Percentiles rank a stretch among this genome's conserved stretches.
Evolutionary conservation across 2,329 filamentous ascomycete species (phyloP).

Genomic region (Colletotrichum sublineola): DNA sequence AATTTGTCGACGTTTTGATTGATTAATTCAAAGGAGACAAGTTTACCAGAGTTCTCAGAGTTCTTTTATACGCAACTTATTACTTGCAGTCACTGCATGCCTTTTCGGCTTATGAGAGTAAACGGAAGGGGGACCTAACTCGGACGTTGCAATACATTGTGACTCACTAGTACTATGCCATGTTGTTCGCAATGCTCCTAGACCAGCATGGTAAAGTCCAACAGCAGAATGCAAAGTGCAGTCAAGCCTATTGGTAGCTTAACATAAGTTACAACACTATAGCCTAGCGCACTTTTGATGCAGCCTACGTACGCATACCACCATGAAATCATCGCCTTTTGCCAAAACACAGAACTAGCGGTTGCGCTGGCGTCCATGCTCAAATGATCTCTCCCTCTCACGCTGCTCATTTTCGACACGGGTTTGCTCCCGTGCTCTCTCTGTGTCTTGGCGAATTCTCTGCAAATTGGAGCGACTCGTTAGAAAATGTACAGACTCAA

Average conservation of each 20-base stretch:
- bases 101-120: not conserved
- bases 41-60: fast-evolving
- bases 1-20: not conserved
- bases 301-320: too few species aligned
- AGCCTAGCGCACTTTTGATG: not conserved
- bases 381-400: not conserved
- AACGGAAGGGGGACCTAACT: not conserved
- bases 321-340: not conserved
- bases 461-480: not conserved
- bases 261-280: too few species aligned
- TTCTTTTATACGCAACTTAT: not conserved
- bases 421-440: not conserved
- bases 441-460: not conserved
- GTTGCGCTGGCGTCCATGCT: too few species aligned
- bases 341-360: not conserved
- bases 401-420: not conserved
- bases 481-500: not conserved
- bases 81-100: not conserved
- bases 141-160: fast-evolving
- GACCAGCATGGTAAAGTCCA: not conserved
- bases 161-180: not conserved
- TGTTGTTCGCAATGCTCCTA: not conserved
- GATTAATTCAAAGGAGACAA: not conserved
- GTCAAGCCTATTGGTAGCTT: too few species aligned
- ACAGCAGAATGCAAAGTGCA: too few species aligned